Evolutionary conservation across 441 rosid genomes (phyloP).

Genomic region (Adansonia rubrostipa): DNA sequence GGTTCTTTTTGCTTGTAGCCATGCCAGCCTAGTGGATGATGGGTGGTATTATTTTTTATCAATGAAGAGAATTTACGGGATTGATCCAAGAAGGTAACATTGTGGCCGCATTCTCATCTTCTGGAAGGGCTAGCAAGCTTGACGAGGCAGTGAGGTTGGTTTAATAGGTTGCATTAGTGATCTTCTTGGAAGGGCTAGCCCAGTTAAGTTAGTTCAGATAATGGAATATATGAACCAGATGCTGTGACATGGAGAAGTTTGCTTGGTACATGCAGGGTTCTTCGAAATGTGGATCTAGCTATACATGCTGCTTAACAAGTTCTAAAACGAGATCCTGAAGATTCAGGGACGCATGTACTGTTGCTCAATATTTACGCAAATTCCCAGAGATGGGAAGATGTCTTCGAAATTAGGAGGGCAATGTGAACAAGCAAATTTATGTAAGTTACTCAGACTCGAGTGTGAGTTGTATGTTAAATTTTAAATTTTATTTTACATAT

Average conservation of each 20-base stretch:
- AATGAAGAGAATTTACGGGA: slow-evolving; percentile 63
- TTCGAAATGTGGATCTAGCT: slow-evolving; percentile 54
- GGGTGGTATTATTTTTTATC: slow-evolving; percentile 68
- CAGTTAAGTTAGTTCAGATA: slow-evolving; percentile 56
- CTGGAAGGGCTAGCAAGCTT: slow-evolving; percentile 76
- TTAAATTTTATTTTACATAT: too few relatives aligned
- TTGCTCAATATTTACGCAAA: slow-evolving; percentile 67
- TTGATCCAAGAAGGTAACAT: slow-evolving; percentile 71
- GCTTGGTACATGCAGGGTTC: slow-evolving; percentile 72
- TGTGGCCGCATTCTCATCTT: slow-evolving; percentile 80
- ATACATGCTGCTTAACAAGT: slow-evolving; percentile 59
- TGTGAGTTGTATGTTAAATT: too few relatives aligned
- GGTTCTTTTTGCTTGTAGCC: slow-evolving; percentile 80
- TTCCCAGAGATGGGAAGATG: slow-evolving; percentile 66
- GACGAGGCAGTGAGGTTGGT: slow-evolving; percentile 59
- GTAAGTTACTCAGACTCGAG: too few relatives aligned
- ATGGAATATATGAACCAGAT: slow-evolving; percentile 66
- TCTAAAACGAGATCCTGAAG: slow-evolving; percentile 36
- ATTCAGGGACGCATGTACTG: not conserved
- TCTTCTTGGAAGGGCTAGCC: slow-evolving; percentile 77
- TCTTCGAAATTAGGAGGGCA: slow-evolving; percentile 48
- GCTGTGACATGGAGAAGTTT: slow-evolving; percentile 75
- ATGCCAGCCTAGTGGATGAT: slow-evolving; percentile 67
- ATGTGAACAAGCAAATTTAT: slow-evolving; percentile 39
- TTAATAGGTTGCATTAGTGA: slow-evolving; percentile 14